Evolutionary conservation across 257 asterid species (phyloP).

Genomic region (Datura wrightii): DNA sequence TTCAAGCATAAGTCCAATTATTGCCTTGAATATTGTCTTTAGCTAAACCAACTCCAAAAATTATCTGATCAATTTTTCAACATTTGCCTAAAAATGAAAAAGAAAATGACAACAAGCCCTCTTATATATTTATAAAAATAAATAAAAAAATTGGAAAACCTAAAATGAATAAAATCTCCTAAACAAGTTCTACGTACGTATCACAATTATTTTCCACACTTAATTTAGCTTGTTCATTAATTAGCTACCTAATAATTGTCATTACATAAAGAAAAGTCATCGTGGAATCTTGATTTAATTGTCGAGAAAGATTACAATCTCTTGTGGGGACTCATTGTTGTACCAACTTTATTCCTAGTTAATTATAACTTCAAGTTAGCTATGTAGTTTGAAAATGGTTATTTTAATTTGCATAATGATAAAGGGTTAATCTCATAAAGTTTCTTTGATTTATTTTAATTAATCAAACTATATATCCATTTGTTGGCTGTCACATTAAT

Average conservation of each 20-base stretch:
- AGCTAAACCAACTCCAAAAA: slow-evolving; percentile 19
- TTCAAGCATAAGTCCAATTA: not conserved
- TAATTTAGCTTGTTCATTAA: not conserved
- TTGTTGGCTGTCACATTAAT: slow-evolving; percentile 24
- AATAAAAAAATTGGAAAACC: not conserved
- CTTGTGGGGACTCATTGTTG: slow-evolving; percentile 16
- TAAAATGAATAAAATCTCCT: not conserved
- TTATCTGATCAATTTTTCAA: not conserved
- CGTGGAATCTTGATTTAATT: not conserved
- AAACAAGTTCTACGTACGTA: not conserved
- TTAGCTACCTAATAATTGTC: slow-evolving; percentile 21
- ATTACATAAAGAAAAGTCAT: slow-evolving; percentile 12
- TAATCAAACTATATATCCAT: not conserved
- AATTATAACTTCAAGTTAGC: not conserved
- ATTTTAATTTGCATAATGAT: not conserved
- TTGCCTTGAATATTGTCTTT: slow-evolving; percentile 24
- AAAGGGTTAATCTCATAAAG: slow-evolving; percentile 9
- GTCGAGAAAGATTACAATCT: slow-evolving; percentile 5
- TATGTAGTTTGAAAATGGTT: slow-evolving; percentile 9
- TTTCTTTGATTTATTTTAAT: not conserved
- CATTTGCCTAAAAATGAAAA: not conserved
- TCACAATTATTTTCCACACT: slow-evolving; percentile 7
- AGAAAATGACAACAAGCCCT: not conserved
- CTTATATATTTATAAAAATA: not conserved
- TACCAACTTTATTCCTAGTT: slow-evolving; percentile 29